Conservation (phyloP, 192 early-diverging fungal genomes). For the Entomortierella parvispora region DNA sequence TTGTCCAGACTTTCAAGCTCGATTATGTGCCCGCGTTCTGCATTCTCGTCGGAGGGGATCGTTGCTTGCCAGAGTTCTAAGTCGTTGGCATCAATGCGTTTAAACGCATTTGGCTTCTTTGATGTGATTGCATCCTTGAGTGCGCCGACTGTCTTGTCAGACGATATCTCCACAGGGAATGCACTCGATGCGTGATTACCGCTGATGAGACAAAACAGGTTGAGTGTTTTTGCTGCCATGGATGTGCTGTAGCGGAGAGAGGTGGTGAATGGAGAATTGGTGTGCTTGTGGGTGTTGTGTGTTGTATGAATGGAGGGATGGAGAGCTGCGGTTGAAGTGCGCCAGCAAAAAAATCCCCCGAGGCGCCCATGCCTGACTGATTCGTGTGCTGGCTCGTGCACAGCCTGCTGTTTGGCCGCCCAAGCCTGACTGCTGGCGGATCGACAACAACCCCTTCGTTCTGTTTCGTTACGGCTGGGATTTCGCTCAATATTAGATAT, state of each 20-base stretch:
- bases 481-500: no score
- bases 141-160: constrained; percentile 5
- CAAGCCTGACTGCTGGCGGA: no score
- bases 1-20: background rate
- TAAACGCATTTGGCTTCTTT: constrained; percentile 7
- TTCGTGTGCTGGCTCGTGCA: no score
- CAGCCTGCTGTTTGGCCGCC: no score
- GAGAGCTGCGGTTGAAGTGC: background rate
- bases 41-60: background rate
- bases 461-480: no score
- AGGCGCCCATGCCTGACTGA: no score
- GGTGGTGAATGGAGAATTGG: constrained; percentile 5
- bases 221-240: constrained; percentile 18
- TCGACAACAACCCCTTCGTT: no score
- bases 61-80: constrained; percentile 16
- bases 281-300: constrained; percentile 12
- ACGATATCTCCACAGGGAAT: constrained; percentile 7
- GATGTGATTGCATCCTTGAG: constrained; percentile 10
- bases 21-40: background rate
- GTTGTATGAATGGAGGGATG: constrained; percentile 5
- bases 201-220: constrained; percentile 26
- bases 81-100: no score
- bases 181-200: constrained; percentile 16
- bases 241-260: no score
- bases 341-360: constrained; percentile 2